Percentiles rank a stretch among this genome's conserved stretches.
Conservation (phyloP, 768 basidiomycete genomes). For the Leccinum ochraceum region DNA sequence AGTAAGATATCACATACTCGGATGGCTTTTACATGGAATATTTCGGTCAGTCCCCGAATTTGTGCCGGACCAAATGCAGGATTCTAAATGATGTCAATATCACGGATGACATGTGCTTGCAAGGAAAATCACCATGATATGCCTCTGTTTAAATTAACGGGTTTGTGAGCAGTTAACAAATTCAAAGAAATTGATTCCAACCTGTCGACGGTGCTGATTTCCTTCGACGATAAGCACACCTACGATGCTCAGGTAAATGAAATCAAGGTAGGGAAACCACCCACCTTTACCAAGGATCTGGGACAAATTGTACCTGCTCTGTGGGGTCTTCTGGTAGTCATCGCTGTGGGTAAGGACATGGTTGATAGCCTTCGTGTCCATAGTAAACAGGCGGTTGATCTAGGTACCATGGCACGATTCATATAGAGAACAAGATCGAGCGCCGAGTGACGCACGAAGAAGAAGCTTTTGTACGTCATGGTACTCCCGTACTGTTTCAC, state of each 20-base stretch:
- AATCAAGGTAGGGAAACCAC: not conserved
- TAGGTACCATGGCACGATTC: not conserved
- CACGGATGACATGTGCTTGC: not conserved
- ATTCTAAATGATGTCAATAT: conserved; percentile 40
- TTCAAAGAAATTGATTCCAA: conserved; percentile 1
- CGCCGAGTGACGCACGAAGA: conserved; percentile 8
- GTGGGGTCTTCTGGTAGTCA: conserved; percentile 9
- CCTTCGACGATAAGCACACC: conserved; percentile 12
- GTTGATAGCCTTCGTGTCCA: conserved; percentile 6
- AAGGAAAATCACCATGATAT: conserved; percentile 27
- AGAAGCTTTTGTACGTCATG: conserved; percentile 11
- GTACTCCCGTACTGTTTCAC: conserved; percentile 15
- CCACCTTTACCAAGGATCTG: conserved; percentile 3
- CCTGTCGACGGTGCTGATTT: conserved; percentile 40
- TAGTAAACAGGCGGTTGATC: conserved; percentile 2
- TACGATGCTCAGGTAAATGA: not conserved
- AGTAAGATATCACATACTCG: conserved; percentile 35
- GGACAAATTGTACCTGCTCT: conserved; percentile 1
- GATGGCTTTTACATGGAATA: conserved; percentile 58
- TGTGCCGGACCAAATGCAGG: conserved; percentile 64
- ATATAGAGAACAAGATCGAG: not conserved
- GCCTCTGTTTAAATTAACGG: conserved; percentile 8
- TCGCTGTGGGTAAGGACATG: conserved; percentile 4
- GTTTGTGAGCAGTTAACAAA: not conserved
- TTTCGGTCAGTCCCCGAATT: conserved; percentile 54